Evolutionary conservation across 2,329 filamentous ascomycete genomes (phyloP).

Genomic region (Xylaria sp.): DNA sequence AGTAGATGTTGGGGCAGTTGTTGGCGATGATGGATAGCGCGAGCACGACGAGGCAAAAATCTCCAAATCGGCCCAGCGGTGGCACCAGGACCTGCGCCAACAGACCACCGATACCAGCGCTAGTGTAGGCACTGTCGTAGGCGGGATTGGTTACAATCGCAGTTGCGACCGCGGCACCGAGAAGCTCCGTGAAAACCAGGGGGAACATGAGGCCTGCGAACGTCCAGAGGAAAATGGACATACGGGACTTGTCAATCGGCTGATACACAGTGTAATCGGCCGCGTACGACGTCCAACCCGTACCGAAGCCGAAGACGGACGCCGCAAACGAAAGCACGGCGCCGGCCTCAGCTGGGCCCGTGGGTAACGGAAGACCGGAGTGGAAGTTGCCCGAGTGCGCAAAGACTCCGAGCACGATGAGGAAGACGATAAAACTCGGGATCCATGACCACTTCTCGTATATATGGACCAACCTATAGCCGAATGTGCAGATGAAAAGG

Average conservation of each 20-base stretch:
- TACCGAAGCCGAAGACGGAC: conserved; percentile 62
- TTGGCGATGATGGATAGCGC: conserved; percentile 63
- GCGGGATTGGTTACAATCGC: conserved; percentile 51
- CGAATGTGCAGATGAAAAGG: conserved; percentile 64
- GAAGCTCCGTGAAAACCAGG: conserved; percentile 67
- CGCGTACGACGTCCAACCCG: conserved; percentile 69
- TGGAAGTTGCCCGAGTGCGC: conserved; percentile 61
- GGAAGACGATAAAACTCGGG: conserved; percentile 65
- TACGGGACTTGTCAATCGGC: conserved; percentile 52
- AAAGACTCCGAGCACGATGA: conserved; percentile 65
- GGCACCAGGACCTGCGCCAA: conserved; percentile 60
- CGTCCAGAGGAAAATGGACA: conserved; percentile 63
- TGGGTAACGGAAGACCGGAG: conserved; percentile 50
- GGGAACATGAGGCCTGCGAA: conserved; percentile 65
- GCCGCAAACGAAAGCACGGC: conserved; percentile 60
- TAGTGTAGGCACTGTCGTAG: conserved; percentile 50
- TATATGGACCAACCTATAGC: conserved; percentile 68
- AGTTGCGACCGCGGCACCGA: conserved; percentile 65
- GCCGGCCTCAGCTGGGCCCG: conserved; percentile 55
- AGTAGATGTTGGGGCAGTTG: conserved; percentile 70
- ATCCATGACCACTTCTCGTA: conserved; percentile 76
- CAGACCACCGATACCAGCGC: conserved; percentile 60
- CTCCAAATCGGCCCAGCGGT: conserved; percentile 60
- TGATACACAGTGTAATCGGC: conserved; percentile 81
- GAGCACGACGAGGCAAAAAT: conserved; percentile 65